Evolutionary conservation across 2,329 filamentous ascomycete genomes (phyloP).

Genomic region (Aspergillus tubingensis): DNA sequence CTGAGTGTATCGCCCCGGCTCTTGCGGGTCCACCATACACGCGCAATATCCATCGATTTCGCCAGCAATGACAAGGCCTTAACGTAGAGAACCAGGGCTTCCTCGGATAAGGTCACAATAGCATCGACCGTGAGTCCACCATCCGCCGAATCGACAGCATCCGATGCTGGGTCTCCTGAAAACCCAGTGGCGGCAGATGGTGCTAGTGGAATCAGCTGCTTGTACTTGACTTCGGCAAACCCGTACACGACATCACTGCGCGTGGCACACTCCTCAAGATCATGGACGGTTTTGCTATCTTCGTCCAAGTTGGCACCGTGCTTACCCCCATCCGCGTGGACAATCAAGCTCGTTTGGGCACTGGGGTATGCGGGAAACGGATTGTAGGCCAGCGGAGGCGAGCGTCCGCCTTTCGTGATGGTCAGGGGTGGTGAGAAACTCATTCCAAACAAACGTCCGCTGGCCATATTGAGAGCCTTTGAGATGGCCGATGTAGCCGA

Average conservation of each 20-base stretch:
- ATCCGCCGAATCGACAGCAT: conserved; percentile 60
- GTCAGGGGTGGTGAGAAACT: conserved; percentile 53
- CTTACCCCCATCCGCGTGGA: conserved; percentile 64
- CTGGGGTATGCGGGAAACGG: conserved; percentile 84
- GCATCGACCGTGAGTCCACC: conserved; percentile 83
- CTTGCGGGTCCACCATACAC: conserved; percentile 84
- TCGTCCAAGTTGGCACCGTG: conserved; percentile 68
- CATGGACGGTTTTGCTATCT: conserved; percentile 73
- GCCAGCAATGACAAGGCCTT: conserved; percentile 88
- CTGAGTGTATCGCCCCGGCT: conserved; percentile 62
- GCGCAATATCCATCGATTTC: conserved; percentile 93
- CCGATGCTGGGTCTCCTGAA: conserved; percentile 28
- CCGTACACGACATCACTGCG: conserved; percentile 95
- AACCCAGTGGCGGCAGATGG: conserved; percentile 60
- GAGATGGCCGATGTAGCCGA: conserved; percentile 89
- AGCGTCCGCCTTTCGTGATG: conserved; percentile 48
- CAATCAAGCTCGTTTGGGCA: conserved; percentile 67
- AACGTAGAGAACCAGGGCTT: conserved; percentile 92
- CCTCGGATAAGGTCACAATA: conserved; percentile 82
- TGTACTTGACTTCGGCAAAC: conserved; percentile 98
- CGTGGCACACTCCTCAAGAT: conserved; percentile 88
- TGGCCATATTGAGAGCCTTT: conserved; percentile 93
- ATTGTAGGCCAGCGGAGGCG: conserved; percentile 54
- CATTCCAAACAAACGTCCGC: conserved; percentile 58
- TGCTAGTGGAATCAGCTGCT: conserved; percentile 86